Evolutionary conservation across 768 basidiomycete genomes (phyloP), one percentile per base, ranked within the genome.

Genomic region (Mycena vulgaris): DNA sequence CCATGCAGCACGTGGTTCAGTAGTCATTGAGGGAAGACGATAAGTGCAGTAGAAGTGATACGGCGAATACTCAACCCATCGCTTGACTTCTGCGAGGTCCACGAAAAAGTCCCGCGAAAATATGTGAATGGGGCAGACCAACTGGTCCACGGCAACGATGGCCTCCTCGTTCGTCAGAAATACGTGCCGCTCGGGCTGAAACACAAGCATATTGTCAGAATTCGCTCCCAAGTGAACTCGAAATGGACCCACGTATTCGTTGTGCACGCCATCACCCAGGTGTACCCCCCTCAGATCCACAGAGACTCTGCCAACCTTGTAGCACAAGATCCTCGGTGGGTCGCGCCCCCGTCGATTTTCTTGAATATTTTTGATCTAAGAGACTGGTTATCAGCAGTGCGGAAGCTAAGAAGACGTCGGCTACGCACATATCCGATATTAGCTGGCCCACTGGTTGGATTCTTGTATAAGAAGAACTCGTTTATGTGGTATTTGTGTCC

Each of bases 21-120:
- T 9, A n/a, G 40, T 28, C 23, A 89, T 74, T 0, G 81, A 81
- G 1, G 86, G 86, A 62, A 92, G 90, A 2, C 64, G 68, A 69
- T 88, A 92, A n/a, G 77, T 75, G 65, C 87, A 76, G 63, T 87
- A 93, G 77, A 92, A 94, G 64, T 90, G 89, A 30, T 84, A 78
- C 0, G 89, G 85, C 1, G 90, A 90, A 27, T 84, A 74, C 16
- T 81, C 73, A 4, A 91, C 75, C 90, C 90, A 90, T 0, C 79
- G 73, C 35, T 84, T 76, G 31, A 88, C 66, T 40, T 72, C 72
- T 23, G 60, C 68, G 23, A 75, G 71, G 13, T 79, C 75, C 14
- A 86, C 80, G 14, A 87, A 79, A 28, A 89, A 90, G 51, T 80
- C 84, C 66, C 89, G 87, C 0, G 86, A 79, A 37, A 37, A 73